These are phyloP conservation scores for Phytophthora pluvialis DNA, from an alignment of 352 stramenopile genomes.

Conservation along the genomic window DNA sequence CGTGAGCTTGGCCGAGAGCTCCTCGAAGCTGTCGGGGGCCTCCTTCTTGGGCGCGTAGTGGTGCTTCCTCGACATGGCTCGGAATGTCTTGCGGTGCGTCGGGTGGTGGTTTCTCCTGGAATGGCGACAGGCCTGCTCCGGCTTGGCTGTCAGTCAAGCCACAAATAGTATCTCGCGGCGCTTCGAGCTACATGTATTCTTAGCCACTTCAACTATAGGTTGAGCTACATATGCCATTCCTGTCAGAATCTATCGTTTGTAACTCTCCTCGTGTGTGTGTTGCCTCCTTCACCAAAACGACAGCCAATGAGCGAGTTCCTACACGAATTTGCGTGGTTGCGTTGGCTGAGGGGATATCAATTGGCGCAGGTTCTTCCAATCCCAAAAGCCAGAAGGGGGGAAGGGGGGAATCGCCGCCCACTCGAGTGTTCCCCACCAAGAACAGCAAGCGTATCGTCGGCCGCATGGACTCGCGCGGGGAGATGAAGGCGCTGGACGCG, in stretches of 20 bases:
- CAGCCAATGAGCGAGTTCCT: neutral
- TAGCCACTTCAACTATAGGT: slow-evolving; percentile 1
- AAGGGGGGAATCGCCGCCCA: neutral
- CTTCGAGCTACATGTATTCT: slow-evolving; percentile 5
- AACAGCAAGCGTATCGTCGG: slow-evolving; percentile 4
- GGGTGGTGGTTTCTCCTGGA: slow-evolving; percentile 32
- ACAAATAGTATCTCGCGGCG: slow-evolving; percentile 16
- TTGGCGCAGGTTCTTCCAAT: slow-evolving; percentile 7
- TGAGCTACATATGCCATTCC: too few relatives aligned
- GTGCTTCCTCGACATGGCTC: slow-evolving; percentile 53
- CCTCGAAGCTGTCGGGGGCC: slow-evolving; percentile 73
- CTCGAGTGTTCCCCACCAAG: slow-evolving; percentile 29
- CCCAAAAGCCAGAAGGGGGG: slow-evolving; percentile 23
- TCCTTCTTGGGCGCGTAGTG: slow-evolving; percentile 69
- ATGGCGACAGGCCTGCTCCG: neutral
- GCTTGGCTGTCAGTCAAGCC: neutral
- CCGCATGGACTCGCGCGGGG: slow-evolving; percentile 58
- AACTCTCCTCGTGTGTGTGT: neutral
- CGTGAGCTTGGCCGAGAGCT: slow-evolving; percentile 87
- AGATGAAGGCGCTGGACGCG: slow-evolving; percentile 89
- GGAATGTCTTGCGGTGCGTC: slow-evolving; percentile 29
- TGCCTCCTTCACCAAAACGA: neutral
- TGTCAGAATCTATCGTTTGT: neutral
- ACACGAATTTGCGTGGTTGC: neutral
- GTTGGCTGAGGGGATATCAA: slow-evolving; percentile 12